phyloP scores from a whole-genome alignment of 108 stramenopile species.

The Cylindrotheca fusiformis region DNA sequence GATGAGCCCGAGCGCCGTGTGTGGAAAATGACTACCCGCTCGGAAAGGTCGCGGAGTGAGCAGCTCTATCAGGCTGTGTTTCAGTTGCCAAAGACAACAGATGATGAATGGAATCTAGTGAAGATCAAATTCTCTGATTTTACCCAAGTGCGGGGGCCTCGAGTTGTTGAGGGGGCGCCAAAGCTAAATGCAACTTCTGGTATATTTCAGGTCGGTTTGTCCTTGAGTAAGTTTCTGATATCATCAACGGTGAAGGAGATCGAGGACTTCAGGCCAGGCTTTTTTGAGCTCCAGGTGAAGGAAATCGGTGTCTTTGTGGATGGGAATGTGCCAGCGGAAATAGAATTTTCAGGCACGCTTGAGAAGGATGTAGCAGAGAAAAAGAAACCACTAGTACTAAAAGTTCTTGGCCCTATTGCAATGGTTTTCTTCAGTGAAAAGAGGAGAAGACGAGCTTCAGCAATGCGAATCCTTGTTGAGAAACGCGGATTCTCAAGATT shows the following conservation, averaged over 20 bases:
- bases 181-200: constrained; percentile 53
- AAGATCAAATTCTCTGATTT: constrained; percentile 62
- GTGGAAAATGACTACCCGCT: constrained; percentile 75
- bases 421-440: constrained; percentile 69
- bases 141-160: constrained; percentile 65
- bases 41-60: constrained; percentile 58
- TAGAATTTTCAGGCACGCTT: constrained; percentile 35
- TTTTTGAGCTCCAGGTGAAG: constrained; percentile 66
- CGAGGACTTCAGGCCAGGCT: constrained; percentile 71
- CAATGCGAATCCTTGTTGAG: constrained; percentile 60
- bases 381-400: constrained; percentile 53
- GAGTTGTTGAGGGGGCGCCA: constrained; percentile 58
- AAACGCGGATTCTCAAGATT: constrained; percentile 46
- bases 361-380: constrained; percentile 50
- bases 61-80: constrained; percentile 69
- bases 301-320: constrained; percentile 58
- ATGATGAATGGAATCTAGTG: constrained; percentile 45
- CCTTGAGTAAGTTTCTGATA: constrained; percentile 68
- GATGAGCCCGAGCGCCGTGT: constrained; percentile 63
- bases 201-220: constrained; percentile 77
- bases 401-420: constrained; percentile 57
- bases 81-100: constrained; percentile 39
- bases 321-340: not conserved
- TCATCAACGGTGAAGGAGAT: constrained; percentile 56
- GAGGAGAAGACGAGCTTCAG: constrained; percentile 55